These are phyloP conservation scores for Aspergillus sp. DNA, from an alignment of 2,329 filamentous ascomycete species.

Conservation along the genomic window DNA sequence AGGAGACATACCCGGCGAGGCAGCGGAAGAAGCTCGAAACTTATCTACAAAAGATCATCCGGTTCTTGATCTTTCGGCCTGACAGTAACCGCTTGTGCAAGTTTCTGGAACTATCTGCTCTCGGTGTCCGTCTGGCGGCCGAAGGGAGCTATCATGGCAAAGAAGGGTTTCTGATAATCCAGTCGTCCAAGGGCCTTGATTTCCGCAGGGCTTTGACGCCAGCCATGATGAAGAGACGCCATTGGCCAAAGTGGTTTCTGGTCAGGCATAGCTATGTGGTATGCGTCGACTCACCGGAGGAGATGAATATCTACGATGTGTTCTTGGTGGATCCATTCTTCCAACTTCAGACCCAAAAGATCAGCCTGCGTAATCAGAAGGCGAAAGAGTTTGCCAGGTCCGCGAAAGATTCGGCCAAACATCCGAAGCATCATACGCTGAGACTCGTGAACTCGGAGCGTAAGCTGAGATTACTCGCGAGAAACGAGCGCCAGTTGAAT, in stretches of 20 bases:
- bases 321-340: conserved; percentile 93
- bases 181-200: conserved; percentile 80
- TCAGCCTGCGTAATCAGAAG: conserved; percentile 41
- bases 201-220: conserved; percentile 74
- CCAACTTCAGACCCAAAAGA: conserved; percentile 62
- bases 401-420: conserved; percentile 52
- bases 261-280: conserved; percentile 97
- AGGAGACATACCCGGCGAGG: conserved; percentile 61
- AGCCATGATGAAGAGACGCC: conserved; percentile 66
- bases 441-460: conserved; percentile 86
- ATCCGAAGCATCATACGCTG: conserved; percentile 69
- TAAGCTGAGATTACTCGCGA: conserved; percentile 80
- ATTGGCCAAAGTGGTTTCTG: conserved; percentile 93
- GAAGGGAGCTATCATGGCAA: conserved; percentile 98
- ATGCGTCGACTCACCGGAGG: conserved; percentile 95
- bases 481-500: conserved; percentile 77
- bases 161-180: conserved; percentile 86
- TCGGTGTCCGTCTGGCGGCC: conserved; percentile 85
- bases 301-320: conserved; percentile 98
- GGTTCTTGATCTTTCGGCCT: conserved; percentile 91
- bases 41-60: conserved; percentile 88
- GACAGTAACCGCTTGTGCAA: conserved; percentile 94
- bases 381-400: conserved; percentile 55
- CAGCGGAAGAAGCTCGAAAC: conserved; percentile 79
- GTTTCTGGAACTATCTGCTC: conserved; percentile 86